Evolutionary conservation across 2,329 filamentous ascomycete genomes (phyloP), one percentile per base, ranked within the genome.

Genomic region (Fusarium newnesense): DNA sequence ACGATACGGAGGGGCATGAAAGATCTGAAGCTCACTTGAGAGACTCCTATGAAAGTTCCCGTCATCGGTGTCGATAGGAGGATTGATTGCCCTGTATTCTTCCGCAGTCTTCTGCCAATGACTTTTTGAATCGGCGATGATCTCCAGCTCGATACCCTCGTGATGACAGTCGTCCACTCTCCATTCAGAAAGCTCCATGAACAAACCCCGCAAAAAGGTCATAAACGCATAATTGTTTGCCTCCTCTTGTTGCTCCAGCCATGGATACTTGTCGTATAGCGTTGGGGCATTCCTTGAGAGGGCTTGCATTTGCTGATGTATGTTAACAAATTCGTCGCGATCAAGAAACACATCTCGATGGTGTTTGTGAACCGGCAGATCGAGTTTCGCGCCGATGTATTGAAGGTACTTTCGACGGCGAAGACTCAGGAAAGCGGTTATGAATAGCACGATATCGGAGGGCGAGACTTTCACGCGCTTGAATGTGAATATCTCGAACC

Each of bases 261-360:
- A 39, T 7, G 19, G 24, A 16, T 13, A 18, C 3, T 16, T 21
- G 19, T 4, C 4, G 19, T 47, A 10, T 30, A 34, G 2, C 11
- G 12, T 8, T 26, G 16, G 1, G 2, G 2, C 0, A 2, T 18
- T 28, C 0, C 16, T 7, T 2, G 34, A 15, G 3, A 53, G 24
- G 3, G 5, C 19, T 15, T 34, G 24, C 24, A 53, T 53, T 16
- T 39, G 50, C 24, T 28, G n/a, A 9, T 19, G 7, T 10, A 34
- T 36, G 16, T 52, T 52, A 2, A 8, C 11, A 9, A 24, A 19
- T 4, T 8, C 2, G 6, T 34, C 3, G 0, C 16, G n/a, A 4
- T 24, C n/a, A 8, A 34, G n/a, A 4, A 15, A 52, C 16, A n/a
- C 11, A 36, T 52, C 16, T 6, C 11, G 47, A 26, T 7, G 24